Evolutionary conservation across 164 flowering plant genomes (phyloP).

Genomic region (Umbilicus rupestris): DNA sequence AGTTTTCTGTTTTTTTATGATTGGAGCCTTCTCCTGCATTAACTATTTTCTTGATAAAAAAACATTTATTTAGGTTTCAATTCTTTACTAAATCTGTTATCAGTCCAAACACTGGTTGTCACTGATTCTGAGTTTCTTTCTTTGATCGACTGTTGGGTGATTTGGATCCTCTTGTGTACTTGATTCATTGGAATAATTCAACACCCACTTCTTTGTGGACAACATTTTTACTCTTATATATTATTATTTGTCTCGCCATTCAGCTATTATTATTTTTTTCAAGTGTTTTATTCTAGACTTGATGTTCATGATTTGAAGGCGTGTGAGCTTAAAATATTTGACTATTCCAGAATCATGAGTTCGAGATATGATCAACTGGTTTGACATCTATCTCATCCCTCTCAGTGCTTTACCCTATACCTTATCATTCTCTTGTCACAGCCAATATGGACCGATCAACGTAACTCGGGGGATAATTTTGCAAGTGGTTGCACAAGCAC

Average conservation of each 20-base stretch:
- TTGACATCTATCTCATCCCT: not conserved
- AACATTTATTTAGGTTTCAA: not conserved
- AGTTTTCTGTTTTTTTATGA: too few species aligned
- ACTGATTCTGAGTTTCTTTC: not conserved
- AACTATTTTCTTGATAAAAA: not conserved
- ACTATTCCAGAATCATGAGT: not conserved
- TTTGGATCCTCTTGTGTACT: not conserved
- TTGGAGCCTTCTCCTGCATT: not conserved
- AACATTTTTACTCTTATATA: too few species aligned
- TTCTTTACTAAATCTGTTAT: not conserved
- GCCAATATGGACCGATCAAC: conserved; percentile 68
- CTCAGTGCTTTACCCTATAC: not conserved
- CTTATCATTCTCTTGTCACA: conserved; percentile 17
- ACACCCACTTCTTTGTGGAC: not conserved
- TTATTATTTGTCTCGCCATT: not conserved
- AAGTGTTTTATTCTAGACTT: not conserved
- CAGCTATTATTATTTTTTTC: conserved; percentile 3
- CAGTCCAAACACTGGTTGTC: not conserved
- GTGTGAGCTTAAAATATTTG: not conserved
- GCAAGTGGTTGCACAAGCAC: conserved; percentile 18
- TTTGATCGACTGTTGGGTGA: not conserved
- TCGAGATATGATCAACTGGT: not conserved
- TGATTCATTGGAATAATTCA: not conserved
- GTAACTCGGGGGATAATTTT: conserved; percentile 27
- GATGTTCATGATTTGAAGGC: not conserved